These are phyloP conservation scores for Kwoniella europaea DNA, from an alignment of 768 basidiomycete genomes.

Conservation along the genomic window DNA sequence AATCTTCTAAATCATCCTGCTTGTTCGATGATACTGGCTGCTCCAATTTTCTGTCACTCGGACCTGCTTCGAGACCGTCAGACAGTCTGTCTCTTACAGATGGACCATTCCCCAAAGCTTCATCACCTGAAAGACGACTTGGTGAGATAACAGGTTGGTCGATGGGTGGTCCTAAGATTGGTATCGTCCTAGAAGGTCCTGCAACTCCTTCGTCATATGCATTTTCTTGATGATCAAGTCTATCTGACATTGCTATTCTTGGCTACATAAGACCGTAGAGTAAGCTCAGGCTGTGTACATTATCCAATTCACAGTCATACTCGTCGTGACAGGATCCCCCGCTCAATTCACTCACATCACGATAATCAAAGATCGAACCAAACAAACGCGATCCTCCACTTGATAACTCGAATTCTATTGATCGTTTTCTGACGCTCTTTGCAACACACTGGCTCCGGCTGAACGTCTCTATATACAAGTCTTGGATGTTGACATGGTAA, in stretches of 20 bases:
- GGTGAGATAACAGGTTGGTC: neutral
- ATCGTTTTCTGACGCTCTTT: too few species aligned
- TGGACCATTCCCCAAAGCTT: neutral
- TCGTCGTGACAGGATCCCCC: too few species aligned
- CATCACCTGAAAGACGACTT: neutral
- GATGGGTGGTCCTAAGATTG: neutral
- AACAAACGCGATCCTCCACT: neutral
- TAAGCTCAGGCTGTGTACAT: too few species aligned
- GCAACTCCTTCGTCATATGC: neutral
- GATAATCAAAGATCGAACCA: neutral
- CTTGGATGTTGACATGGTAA: neutral
- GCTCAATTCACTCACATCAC: neutral
- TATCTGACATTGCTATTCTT: neutral
- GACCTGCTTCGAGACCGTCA: too few species aligned
- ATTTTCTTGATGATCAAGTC: neutral
- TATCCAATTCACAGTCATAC: accelerated
- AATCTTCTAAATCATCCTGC: too few species aligned
- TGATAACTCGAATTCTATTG: too few species aligned
- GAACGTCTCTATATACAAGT: neutral
- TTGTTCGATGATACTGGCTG: too few species aligned
- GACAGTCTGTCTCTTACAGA: too few species aligned
- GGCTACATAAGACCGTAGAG: neutral
- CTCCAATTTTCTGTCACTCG: too few species aligned
- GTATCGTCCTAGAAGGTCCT: neutral
- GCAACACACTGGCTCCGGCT: too few species aligned